phyloP scores from a whole-genome alignment of 495 filamentous ascomycete genomes.

The Penicillium diatomitis region DNA sequence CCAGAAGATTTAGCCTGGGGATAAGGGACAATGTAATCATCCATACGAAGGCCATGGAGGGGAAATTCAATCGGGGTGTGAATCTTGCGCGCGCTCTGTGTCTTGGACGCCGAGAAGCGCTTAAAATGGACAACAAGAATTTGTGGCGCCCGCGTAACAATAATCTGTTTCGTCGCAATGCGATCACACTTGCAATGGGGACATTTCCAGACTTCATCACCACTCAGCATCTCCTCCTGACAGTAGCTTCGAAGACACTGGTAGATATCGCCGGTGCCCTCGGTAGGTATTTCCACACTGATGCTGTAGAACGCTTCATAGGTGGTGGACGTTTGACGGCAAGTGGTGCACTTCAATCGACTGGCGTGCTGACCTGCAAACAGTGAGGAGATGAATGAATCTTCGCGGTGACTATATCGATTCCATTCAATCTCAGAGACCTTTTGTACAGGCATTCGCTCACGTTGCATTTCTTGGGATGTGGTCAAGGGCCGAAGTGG shows the following conservation, averaged over 20 bases:
- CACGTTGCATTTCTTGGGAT: conserved; percentile 53
- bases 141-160: conserved; percentile 61
- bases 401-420: conserved; percentile 58
- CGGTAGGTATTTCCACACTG: conserved; percentile 54
- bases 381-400: conserved; percentile 56
- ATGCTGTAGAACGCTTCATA: conserved; percentile 65
- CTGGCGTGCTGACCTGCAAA: conserved; percentile 66
- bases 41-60: conserved; percentile 53
- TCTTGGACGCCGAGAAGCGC: conserved; percentile 54
- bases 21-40: conserved; percentile 42
- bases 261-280: conserved; percentile 43
- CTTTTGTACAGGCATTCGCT: conserved; percentile 48
- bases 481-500: conserved; percentile 51
- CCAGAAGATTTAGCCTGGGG: conserved; percentile 22
- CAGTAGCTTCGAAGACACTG: conserved; percentile 62
- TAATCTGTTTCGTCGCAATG: conserved; percentile 64
- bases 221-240: conserved; percentile 54
- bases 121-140: conserved; percentile 71
- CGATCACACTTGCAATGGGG: conserved; percentile 58
- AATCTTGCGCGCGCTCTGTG: conserved; percentile 52
- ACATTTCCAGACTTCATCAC: conserved; percentile 65
- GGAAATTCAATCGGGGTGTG: conserved; percentile 62
- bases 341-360: conserved; percentile 53
- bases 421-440: conserved; percentile 60
- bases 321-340: conserved; percentile 57